phyloP scores from a whole-genome alignment of 1,284 basidiomycete species.

The Heliocybe sulcata region DNA sequence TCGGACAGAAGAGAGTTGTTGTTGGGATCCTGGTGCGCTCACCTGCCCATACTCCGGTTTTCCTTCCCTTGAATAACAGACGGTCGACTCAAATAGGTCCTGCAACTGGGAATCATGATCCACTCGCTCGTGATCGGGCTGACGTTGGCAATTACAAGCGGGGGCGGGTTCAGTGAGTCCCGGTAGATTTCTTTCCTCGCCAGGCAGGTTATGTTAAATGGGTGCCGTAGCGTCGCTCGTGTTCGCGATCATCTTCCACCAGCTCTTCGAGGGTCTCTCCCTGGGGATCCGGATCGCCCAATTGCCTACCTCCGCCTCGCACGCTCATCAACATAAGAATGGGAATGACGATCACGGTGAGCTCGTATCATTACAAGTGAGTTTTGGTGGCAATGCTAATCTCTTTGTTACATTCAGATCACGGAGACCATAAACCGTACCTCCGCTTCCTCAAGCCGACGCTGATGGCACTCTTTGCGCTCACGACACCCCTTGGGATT shows the following conservation, averaged over 20 bases:
- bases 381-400: too few relatives aligned
- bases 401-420: too few relatives aligned
- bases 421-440: neutral
- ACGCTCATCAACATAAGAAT: neutral
- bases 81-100: constrained; percentile 34
- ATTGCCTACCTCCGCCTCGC: constrained; percentile 34
- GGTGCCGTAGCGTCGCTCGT: constrained; percentile 51
- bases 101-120: constrained; percentile 78
- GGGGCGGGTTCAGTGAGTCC: constrained; percentile 61
- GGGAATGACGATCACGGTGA: neutral
- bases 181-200: neutral
- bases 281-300: constrained; percentile 70
- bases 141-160: constrained; percentile 60
- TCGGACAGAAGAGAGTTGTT: neutral
- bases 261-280: constrained; percentile 74
- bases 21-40: neutral
- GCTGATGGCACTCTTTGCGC: constrained; percentile 57
- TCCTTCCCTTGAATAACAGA: neutral
- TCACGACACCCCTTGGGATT: constrained; percentile 67
- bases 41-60: neutral
- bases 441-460: constrained; percentile 36
- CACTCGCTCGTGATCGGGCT: constrained; percentile 74
- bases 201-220: neutral
- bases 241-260: constrained; percentile 71
- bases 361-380: too few relatives aligned